Evolutionary conservation across 768 basidiomycete species (phyloP), one percentile per base, ranked within the genome.

Genomic region (Lenzites betulinus): DNA sequence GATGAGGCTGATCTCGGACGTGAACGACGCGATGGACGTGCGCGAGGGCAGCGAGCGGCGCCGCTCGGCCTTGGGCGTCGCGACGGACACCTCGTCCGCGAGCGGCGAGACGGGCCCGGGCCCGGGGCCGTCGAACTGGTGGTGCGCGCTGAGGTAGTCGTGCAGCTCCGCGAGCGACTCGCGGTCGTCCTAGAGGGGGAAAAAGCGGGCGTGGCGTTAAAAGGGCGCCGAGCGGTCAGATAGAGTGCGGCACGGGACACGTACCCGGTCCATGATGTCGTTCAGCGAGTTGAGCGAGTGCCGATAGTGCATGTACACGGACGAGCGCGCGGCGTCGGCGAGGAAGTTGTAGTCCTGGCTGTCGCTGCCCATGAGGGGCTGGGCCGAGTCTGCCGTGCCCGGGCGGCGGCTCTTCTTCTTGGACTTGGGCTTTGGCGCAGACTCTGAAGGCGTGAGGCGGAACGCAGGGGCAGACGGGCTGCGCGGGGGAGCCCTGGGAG

Each of bases 211-310:
- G 28, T 38, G 51, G 35, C 35, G 53, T 23, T 58, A 16, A 38
- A 23, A 12, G 18, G 48, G 44, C n/a, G 48, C 43, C 43, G 49
- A 9, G 30, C 16, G 5, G 47, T 58, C 48, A 51, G 47, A 41
- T 48, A 38, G 41, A 42, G 56, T 50, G 38, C 13, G 48, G 9
- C 39, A 51, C 20, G 39, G 51, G 25, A 35, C n/a, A 78, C 87
- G 56, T 71, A 93, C 91, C 66, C 88, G 77, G 69, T 92, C 89
- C 36, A 93, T 77, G 60, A 93, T 92, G 68, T 91, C 89, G 58
- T 82, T 78, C 58, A 93, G 75, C n/a, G 92, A 92, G 62, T 88
- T 87, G 64, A 93, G 74, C 26, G 92, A 93, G 62, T 89, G 84
- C 58, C 90, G 86, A 67, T 91, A 92, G 62, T 92, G 89, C 64